Conservation (phyloP, 2,329 filamentous ascomycete genomes). For the Sporothrix phasma region DNA sequence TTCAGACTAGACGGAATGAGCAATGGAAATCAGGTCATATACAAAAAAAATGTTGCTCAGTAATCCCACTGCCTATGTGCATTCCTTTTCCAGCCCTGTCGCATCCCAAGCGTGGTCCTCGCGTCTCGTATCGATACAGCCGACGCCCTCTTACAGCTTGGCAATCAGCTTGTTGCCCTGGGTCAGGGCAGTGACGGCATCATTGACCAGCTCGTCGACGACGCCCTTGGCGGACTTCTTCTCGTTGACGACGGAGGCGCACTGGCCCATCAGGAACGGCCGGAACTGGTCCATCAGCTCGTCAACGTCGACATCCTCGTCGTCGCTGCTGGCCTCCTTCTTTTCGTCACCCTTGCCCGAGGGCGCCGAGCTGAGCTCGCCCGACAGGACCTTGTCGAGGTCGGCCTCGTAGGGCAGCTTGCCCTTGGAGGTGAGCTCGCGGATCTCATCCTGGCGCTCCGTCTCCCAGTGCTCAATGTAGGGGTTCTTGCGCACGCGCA, state of each 20-base stretch:
- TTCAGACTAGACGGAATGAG: not conserved
- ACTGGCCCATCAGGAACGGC: slow-evolving; percentile 94
- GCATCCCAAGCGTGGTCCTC: not conserved
- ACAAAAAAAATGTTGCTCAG: not conserved
- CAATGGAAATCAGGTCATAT: not conserved
- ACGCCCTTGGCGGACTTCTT: slow-evolving; percentile 84
- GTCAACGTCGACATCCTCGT: slow-evolving; percentile 58
- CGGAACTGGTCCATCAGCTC: slow-evolving; percentile 86
- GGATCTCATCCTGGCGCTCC: slow-evolving; percentile 83
- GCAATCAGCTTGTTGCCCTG: slow-evolving; percentile 56
- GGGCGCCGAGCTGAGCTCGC: slow-evolving; percentile 57
- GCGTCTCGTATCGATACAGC: not conserved
- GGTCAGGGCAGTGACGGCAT: slow-evolving; percentile 63
- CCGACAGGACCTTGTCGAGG: slow-evolving; percentile 64
- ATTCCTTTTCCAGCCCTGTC: slow-evolving; percentile 2
- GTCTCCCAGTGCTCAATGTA: slow-evolving; percentile 97
- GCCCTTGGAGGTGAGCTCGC: slow-evolving; percentile 80
- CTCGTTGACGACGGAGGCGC: slow-evolving; percentile 85
- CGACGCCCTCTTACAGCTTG: slow-evolving; percentile 50
- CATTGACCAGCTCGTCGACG: slow-evolving; percentile 84
- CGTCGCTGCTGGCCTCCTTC: slow-evolving; percentile 55
- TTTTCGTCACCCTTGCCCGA: slow-evolving; percentile 43
- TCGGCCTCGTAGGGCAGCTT: slow-evolving; percentile 90
- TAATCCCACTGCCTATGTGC: not conserved
- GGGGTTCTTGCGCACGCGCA: slow-evolving; percentile 84